Conservation (phyloP, 495 filamentous ascomycete species). For the Penicillium flavigenum region DNA sequence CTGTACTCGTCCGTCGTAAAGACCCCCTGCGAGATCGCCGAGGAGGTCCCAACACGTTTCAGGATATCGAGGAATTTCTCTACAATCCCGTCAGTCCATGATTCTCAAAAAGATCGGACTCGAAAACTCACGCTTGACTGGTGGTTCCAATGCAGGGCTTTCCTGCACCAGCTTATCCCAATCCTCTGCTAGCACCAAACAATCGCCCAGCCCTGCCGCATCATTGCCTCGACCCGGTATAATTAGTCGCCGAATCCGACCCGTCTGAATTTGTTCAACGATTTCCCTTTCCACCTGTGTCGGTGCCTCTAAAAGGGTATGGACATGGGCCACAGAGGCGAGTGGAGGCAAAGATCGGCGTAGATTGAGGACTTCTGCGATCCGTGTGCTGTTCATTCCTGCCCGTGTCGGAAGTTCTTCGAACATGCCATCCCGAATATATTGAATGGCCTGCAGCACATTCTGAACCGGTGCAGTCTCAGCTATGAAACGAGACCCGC, state of each 20-base stretch:
- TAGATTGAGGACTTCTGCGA: slow-evolving; percentile 68
- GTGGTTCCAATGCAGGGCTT: slow-evolving; percentile 43
- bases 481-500: slow-evolving; percentile 37
- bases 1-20: slow-evolving; percentile 55
- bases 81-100: slow-evolving; percentile 14
- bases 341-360: slow-evolving; percentile 65
- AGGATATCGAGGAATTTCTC: slow-evolving; percentile 59
- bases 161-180: slow-evolving; percentile 57
- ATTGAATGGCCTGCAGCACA: slow-evolving; percentile 62
- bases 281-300: slow-evolving; percentile 75
- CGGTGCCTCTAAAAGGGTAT: slow-evolving; percentile 62
- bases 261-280: slow-evolving; percentile 57
- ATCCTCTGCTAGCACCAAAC: slow-evolving; percentile 62
- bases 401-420: slow-evolving; percentile 61
- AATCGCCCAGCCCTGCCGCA: slow-evolving; percentile 64
- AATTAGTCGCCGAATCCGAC: slow-evolving; percentile 62
- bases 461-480: slow-evolving; percentile 56
- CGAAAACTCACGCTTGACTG: slow-evolving; percentile 46
- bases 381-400: slow-evolving; percentile 73
- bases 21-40: slow-evolving; percentile 45
- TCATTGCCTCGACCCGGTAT: slow-evolving; percentile 64
- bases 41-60: slow-evolving; percentile 51
- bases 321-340: slow-evolving; percentile 69
- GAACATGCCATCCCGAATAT: slow-evolving; percentile 66
- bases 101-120: neutral